Base-by-base conservation (phyloP, 352 stramenopile species). In the Pythium aristosporum region DNA sequence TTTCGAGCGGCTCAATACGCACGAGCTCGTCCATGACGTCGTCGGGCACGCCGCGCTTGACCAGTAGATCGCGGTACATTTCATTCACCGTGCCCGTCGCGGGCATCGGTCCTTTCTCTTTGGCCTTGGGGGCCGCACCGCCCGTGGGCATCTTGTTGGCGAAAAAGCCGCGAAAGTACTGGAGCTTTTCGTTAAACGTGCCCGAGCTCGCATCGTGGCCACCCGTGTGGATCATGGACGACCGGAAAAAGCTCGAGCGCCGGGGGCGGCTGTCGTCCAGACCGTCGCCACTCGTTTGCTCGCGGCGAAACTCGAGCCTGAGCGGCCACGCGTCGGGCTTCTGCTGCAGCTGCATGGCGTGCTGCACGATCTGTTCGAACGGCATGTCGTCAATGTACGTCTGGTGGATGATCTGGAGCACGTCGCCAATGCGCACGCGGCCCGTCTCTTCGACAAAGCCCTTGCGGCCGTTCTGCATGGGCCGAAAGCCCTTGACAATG, bases 101-200 rank as follows among this genome's bases (percentile, higher is more conserved):
- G 9, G 81, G 74, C 39, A 80, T 80, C 2, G 75, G 69, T 0
- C 80, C 75, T 50, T 90, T 91, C 37, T 89, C 80, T 58, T 90
- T 85, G n/a, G 74, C 63, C 51, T 91, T 92, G 2, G 78, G 73
- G 0, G 80, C 79, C 15, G 85, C 71, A 11, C 81, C 81, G 34
- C 83, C 80, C 4, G 85, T 94, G 0, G 85, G 83, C 57, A 94
- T 88, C 32, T 82, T 79, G 23, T 89, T 92, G 15, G 85, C 79
- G 57, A 92, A 94, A 57, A 94, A 94, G 21, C 85, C 85, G 12
- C 85, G 75, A 63, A 94, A 94, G 54, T 94, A 94, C 55, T 91
- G 77, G 44, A 94, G 64, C 60, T 94, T 94, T 39, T 94, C 85
- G 55, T 94, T 92, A 34, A 94, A 94, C 36, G 85, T 91, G 2